Evolutionary conservation across 2,329 filamentous ascomycete species (phyloP), one percentile per base, ranked within the genome.

Genomic region (Peltaster fructicola): DNA sequence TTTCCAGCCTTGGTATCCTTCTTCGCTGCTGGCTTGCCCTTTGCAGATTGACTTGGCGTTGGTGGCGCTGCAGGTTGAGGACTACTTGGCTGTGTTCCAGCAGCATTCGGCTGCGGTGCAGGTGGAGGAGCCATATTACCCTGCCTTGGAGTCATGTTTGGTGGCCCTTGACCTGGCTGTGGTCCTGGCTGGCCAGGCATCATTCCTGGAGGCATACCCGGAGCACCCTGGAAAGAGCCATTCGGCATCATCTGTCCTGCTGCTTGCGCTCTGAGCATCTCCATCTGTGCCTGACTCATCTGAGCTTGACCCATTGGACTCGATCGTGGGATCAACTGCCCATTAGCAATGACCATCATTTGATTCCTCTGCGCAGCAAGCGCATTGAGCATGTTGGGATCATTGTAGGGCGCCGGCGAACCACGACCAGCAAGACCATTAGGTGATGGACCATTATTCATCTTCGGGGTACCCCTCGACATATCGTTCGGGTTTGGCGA

Each of bases 401-500:
- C 17, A 45, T 48, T 65, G 51, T 65, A 65, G 4, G 65, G 63
- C 20, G 61, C 61, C 17, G 68, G 68, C n/a, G 68, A 73, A 30
- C 56, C 61, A 33, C 68, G 61, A 29, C 62, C 50, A 61, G 65
- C 30, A 67, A 77, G 56, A 8, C 68, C 73, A 43, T 79, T 77
- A 3, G 73, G 73, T 33, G 77, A 73, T 35, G 80, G 69, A 28
- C 65, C 69, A 17, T 64, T 64, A 30, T 67, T 67, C 63, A 81
- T 71, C 49, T 79, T 75, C 14, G 75, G 74, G 14, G 73, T 78
- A 24, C 69, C 69, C 24, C 77, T 72, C 59, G 79, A 80, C 63
- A 81, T 80, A 33, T 84, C 78, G 21, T 64, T 59, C 12, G 78
- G 74, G 44, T 79, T 82, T 17, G 78, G 78, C 7, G 78, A 84